Base-by-base conservation (phyloP, 169 alveolate species). In the Plasmodium vinckei region DNA sequence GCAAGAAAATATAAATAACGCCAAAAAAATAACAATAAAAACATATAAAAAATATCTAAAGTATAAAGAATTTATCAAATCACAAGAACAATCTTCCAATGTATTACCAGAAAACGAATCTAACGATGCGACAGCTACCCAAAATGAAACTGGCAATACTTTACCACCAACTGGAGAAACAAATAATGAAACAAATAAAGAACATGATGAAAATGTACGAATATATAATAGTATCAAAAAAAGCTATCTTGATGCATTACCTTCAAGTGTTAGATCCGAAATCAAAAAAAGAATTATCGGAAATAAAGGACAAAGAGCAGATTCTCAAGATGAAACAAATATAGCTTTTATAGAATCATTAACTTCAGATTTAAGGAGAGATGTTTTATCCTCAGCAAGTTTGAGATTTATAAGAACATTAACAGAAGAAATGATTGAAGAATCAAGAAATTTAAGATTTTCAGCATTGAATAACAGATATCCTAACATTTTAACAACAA, bases 351-450 rank as follows among this genome's bases (percentile, higher is more conserved):
- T 94, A 64, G 94, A 94, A 17, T 92, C 95, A 19, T 71, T 94
- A 44, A 79, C 94, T 13, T 96, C 97, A 15, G 93, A 93, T 23
- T 72, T 94, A 44, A 91, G 97, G 65, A 91, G 94, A 51, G 96
- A 94, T 70, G 94, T 93, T 42, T 89, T 94, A 33, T 64, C 94
- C 33, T 84, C 95, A 3, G 95, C 95, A 0, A 87, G 94, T 51
- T 87, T 91, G 44, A 94, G 93, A 27, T 82, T 94, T 54, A 67
- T 94, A 53, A 82, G 92, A 68, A 92, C 93, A 23, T 87, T 94
- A 33, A 94, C 97, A n/a, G 87, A 87, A 1, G 96, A 94, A 47
- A 90, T 92, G 77, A 92, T 92, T 21, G 93, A 92, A 12, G 96
- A 94, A 67, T 96, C 97, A 1, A 89, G 95, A 27, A 72, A 70